Evolutionary conservation across 2,329 filamentous ascomycete species (phyloP).

Genomic region (Teratosphaeria epicoccoides): DNA sequence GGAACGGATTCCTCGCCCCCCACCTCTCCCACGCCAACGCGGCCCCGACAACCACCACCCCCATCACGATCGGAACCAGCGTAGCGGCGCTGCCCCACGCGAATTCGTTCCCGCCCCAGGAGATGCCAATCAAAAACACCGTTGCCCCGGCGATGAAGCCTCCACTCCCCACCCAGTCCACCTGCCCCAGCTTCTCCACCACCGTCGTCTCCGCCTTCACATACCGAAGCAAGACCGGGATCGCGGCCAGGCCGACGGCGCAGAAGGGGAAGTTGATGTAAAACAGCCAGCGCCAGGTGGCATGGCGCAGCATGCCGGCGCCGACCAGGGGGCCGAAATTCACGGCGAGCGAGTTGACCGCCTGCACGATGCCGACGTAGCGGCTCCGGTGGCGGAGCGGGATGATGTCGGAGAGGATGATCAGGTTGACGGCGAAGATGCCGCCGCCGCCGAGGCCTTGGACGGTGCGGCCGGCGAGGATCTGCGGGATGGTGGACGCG

Average conservation of each 20-base stretch:
- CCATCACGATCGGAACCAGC: slow-evolving; percentile 26
- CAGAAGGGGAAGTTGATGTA: slow-evolving; percentile 31
- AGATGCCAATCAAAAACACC: slow-evolving; percentile 22
- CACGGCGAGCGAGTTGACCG: slow-evolving; percentile 25
- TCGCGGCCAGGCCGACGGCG: slow-evolving; percentile 20
- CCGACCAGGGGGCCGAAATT: slow-evolving; percentile 27
- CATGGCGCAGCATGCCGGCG: slow-evolving; percentile 14
- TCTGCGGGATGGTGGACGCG: slow-evolving; percentile 28
- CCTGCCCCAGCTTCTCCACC: slow-evolving; percentile 10
- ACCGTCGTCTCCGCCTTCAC: slow-evolving; percentile 25
- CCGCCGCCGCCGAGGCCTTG: slow-evolving; percentile 39
- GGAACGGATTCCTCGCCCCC: slow-evolving; percentile 16
- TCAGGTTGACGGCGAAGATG: slow-evolving; percentile 31
- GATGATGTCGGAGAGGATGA: slow-evolving; percentile 35
- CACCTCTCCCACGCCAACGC: slow-evolving; percentile 15
- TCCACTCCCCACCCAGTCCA: slow-evolving; percentile 18
- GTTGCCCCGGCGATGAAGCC: slow-evolving; percentile 17
- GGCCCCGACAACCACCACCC: slow-evolving; percentile 22
- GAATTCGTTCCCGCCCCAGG: slow-evolving; percentile 27
- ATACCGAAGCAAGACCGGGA: slow-evolving; percentile 41
- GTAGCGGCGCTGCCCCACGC: slow-evolving; percentile 28
- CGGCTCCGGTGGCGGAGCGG: slow-evolving; percentile 15
- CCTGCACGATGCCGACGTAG: slow-evolving; percentile 15
- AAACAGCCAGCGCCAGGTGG: slow-evolving; percentile 28
- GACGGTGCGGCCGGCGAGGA: slow-evolving; percentile 37